phyloP scores from a whole-genome alignment of 179 eudicot genomes.

The Vitellaria paradoxa region DNA sequence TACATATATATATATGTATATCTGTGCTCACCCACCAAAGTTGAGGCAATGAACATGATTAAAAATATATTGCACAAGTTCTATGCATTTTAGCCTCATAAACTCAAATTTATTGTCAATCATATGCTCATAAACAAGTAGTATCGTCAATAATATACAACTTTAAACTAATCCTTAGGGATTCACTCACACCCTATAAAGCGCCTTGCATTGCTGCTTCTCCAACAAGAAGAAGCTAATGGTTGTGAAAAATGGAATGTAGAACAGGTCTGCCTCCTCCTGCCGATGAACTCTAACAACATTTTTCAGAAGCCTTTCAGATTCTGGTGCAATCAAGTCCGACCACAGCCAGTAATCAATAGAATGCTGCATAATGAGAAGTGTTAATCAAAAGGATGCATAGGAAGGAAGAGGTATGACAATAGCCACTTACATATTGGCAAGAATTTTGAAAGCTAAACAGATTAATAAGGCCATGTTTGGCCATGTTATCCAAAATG shows the following conservation, averaged over 20 bases:
- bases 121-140: too few species aligned
- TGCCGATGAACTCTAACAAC: conserved; percentile 74
- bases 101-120: too few species aligned
- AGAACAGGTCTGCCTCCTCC: conserved; percentile 91
- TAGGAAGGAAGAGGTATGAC: neutral
- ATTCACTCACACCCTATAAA: conserved; percentile 99
- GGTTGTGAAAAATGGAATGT: conserved; percentile 94
- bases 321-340: conserved; percentile 82
- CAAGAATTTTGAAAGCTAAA: neutral
- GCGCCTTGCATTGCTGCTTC: conserved; percentile 96
- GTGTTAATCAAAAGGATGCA: neutral
- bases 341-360: conserved; percentile 98
- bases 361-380: conserved; percentile 69
- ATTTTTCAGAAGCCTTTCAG: conserved; percentile 67
- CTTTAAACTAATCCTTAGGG: conserved; percentile 21
- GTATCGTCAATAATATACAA: neutral
- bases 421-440: neutral
- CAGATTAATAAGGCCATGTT: neutral
- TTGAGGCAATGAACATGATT: too few species aligned
- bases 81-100: too few species aligned
- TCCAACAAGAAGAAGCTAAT: conserved; percentile 92
- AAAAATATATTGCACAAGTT: too few species aligned
- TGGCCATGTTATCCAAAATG: neutral
- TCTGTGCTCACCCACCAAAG: too few species aligned
- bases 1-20: too few species aligned